Evolutionary conservation across 768 basidiomycete species (phyloP).

Genomic region (Boletus subparvulus): DNA sequence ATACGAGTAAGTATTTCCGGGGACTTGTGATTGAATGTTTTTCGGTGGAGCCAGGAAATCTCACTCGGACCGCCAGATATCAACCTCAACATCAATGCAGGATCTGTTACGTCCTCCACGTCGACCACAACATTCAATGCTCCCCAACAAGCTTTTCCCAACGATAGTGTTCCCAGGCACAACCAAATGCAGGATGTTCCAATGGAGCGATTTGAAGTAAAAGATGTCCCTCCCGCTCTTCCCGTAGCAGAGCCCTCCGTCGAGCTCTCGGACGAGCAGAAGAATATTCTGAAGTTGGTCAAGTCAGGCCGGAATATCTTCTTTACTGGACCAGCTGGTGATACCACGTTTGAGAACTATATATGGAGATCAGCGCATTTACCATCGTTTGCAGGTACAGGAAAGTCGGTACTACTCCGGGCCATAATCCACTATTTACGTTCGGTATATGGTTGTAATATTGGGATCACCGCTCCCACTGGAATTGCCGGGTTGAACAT

Average conservation of each 20-base stretch:
- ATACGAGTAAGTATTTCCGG: slow-evolving; percentile 19
- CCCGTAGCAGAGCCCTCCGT: slow-evolving; percentile 10
- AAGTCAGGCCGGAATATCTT: slow-evolving; percentile 60
- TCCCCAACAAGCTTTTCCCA: not conserved
- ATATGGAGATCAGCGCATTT: not conserved
- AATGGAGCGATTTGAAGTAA: not conserved
- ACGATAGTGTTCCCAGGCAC: not conserved
- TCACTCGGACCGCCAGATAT: slow-evolving; percentile 9
- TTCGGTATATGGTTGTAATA: slow-evolving; percentile 25
- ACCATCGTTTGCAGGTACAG: slow-evolving; percentile 46
- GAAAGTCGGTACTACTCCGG: slow-evolving; percentile 70
- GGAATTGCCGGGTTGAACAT: slow-evolving; percentile 71
- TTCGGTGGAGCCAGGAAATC: not conserved
- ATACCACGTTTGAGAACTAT: not conserved
- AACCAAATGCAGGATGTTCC: not conserved
- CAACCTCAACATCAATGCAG: slow-evolving; percentile 14
- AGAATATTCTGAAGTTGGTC: slow-evolving; percentile 43
- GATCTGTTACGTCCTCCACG: not conserved
- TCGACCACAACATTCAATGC: not conserved
- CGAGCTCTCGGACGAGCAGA: slow-evolving; percentile 42
- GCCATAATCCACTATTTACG: slow-evolving; percentile 50
- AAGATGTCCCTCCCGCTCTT: not conserved
- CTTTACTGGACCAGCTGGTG: slow-evolving; percentile 76
- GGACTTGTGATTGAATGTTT: not conserved
- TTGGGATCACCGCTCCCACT: slow-evolving; percentile 67